Evolutionary conservation across 2,329 filamentous ascomycete genomes (phyloP).

Genomic region (Ascochyta rabiei): DNA sequence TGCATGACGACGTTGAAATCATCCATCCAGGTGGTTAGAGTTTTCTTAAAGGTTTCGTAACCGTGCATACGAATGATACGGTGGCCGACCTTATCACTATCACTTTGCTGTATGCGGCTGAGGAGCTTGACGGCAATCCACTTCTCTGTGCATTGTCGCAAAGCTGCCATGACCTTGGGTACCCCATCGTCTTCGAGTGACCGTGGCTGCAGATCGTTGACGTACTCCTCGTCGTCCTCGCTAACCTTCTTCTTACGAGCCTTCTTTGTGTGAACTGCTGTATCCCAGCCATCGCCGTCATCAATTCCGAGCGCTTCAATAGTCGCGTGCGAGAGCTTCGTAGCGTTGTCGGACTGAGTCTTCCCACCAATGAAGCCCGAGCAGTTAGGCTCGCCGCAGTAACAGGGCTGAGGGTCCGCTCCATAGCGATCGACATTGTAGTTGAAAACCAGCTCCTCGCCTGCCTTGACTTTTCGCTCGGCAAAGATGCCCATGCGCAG

Average conservation of each 20-base stretch:
- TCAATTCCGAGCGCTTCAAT: slow-evolving; percentile 97
- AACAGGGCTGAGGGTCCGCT: slow-evolving; percentile 94
- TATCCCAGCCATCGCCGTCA: slow-evolving; percentile 90
- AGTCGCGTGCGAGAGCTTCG: slow-evolving; percentile 84
- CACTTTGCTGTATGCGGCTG: slow-evolving; percentile 81
- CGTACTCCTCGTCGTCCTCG: slow-evolving; percentile 94
- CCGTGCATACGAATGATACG: slow-evolving; percentile 95
- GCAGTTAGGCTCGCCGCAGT: slow-evolving; percentile 93
- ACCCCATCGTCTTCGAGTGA: slow-evolving; percentile 82
- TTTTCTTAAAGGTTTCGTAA: slow-evolving; percentile 91
- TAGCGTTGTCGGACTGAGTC: slow-evolving; percentile 94
- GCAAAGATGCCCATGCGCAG: slow-evolving; percentile 99
- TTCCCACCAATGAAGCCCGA: slow-evolving; percentile 96
- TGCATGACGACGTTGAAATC: slow-evolving; percentile 90
- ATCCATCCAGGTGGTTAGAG: slow-evolving; percentile 82
- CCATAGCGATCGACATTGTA: slow-evolving; percentile 99
- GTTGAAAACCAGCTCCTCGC: slow-evolving; percentile 97
- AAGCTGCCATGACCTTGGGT: slow-evolving; percentile 91
- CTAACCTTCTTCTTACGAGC: slow-evolving; percentile 88
- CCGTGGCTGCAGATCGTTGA: slow-evolving; percentile 83
- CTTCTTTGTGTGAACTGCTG: slow-evolving; percentile 85
- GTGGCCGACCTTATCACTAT: slow-evolving; percentile 85
- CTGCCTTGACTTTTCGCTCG: slow-evolving; percentile 79
- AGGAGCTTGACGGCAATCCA: slow-evolving; percentile 98
- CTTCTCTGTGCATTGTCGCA: slow-evolving; percentile 98